Evolutionary conservation across 768 basidiomycete species (phyloP).

Genomic region (Lactarius quietus): DNA sequence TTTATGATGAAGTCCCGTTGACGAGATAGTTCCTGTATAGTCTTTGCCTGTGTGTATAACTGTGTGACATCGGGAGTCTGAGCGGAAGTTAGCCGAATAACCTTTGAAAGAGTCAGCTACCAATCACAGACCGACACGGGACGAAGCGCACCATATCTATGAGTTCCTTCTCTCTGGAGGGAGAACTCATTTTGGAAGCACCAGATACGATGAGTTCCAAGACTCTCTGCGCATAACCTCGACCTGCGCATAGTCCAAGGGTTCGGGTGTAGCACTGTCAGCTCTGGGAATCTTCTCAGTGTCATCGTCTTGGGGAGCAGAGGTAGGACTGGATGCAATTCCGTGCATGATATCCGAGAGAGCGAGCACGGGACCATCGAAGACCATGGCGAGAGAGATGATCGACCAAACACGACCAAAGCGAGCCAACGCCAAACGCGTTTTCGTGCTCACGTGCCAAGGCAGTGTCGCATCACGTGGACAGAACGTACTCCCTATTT

Average conservation of each 20-base stretch:
- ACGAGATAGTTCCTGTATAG: constrained; percentile 49
- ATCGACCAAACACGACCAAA: constrained; percentile 33
- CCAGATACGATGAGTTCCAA: constrained; percentile 40
- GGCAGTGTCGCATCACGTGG: constrained; percentile 32
- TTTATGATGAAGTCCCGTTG: constrained; percentile 58
- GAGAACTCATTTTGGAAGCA: constrained; percentile 29
- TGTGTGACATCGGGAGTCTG: constrained; percentile 39
- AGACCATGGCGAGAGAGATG: constrained; percentile 31
- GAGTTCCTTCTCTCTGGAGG: constrained; percentile 45
- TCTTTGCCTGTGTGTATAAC: constrained; percentile 57
- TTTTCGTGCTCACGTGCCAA: constrained; percentile 32
- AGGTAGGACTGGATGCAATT: constrained; percentile 48
- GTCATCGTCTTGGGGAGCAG: constrained; percentile 31
- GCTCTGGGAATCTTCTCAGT: constrained; percentile 23
- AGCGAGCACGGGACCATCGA: constrained; percentile 41
- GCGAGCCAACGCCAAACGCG: constrained; percentile 25
- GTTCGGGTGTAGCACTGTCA: constrained; percentile 35
- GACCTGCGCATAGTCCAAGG: constrained; percentile 47
- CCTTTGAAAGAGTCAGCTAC: constrained; percentile 34
- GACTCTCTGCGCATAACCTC: constrained; percentile 46
- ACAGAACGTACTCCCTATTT: constrained; percentile 14
- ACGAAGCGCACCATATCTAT: constrained; percentile 54
- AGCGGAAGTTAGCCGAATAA: constrained; percentile 44
- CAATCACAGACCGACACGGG: constrained; percentile 5
- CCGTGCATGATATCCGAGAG: constrained; percentile 55